Conservation (phyloP, 306 rosid genomes). For the Dalbergia cochinchinensis region DNA sequence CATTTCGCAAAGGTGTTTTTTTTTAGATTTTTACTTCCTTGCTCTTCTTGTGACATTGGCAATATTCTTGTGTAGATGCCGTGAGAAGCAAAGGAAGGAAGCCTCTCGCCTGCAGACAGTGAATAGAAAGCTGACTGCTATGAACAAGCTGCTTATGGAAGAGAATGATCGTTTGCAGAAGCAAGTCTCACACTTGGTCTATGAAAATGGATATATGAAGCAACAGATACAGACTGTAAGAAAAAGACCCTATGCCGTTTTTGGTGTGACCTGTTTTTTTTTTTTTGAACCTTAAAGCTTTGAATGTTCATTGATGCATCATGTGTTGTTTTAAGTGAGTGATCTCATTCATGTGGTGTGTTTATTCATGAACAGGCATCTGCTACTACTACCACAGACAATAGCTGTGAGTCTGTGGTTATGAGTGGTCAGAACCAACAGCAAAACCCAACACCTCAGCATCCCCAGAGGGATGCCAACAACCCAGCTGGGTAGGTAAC, state of each 20-base stretch:
- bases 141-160: constrained; percentile 96
- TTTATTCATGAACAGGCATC: constrained; percentile 58
- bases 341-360: background rate
- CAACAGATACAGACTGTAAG: constrained; percentile 81
- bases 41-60: background rate
- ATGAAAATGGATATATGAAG: constrained; percentile 89
- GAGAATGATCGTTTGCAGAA: constrained; percentile 99
- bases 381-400: constrained; percentile 94
- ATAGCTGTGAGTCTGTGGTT: constrained; percentile 99
- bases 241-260: background rate
- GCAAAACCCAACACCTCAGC: constrained; percentile 98
- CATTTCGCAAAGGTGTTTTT: background rate
- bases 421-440: constrained; percentile 98
- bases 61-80: constrained; percentile 63
- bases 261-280: background rate
- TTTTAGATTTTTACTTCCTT: background rate
- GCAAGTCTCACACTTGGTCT: constrained; percentile 94
- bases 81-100: constrained; percentile 98
- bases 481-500: constrained; percentile 96
- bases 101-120: constrained; percentile 92
- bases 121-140: constrained; percentile 82
- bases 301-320: background rate
- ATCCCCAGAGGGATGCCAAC: constrained; percentile 87
- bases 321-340: background rate
- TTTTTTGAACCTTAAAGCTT: no score